These are phyloP conservation scores for Auriscalpium orientale DNA, from an alignment of 768 basidiomycete species.

Conservation along the genomic window DNA sequence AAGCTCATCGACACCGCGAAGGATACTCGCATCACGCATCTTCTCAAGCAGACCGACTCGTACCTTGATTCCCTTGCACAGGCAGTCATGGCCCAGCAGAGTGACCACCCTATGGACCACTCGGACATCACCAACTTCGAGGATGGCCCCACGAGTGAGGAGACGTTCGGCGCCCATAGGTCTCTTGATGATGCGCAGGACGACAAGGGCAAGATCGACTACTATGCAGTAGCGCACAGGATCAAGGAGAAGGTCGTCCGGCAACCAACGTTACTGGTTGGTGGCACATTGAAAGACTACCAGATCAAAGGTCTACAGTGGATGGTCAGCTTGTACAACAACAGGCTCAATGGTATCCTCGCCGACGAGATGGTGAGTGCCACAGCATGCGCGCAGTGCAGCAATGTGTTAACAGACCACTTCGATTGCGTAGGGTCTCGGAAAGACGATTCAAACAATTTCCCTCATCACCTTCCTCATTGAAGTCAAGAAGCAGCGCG, in stretches of 20 bases:
- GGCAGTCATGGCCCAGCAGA: slow-evolving; percentile 90
- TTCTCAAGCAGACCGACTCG: slow-evolving; percentile 86
- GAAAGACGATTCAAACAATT: slow-evolving; percentile 92
- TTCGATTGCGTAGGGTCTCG: slow-evolving; percentile 60
- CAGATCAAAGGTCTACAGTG: slow-evolving; percentile 93
- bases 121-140: slow-evolving; percentile 39
- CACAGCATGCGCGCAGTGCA: slow-evolving; percentile 5
- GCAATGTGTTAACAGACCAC: background rate
- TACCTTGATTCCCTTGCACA: slow-evolving; percentile 95
- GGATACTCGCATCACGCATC: slow-evolving; percentile 96
- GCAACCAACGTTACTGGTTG: slow-evolving; percentile 70
- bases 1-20: slow-evolving; percentile 98
- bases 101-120: slow-evolving; percentile 38
- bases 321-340: slow-evolving; percentile 98
- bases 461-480: slow-evolving; percentile 94
- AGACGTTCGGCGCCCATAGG: slow-evolving; percentile 83
- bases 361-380: slow-evolving; percentile 83
- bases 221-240: slow-evolving; percentile 92
- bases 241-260: slow-evolving; percentile 77
- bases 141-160: slow-evolving; percentile 74
- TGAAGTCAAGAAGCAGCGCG: slow-evolving; percentile 82
- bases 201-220: slow-evolving; percentile 77
- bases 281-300: slow-evolving; percentile 91
- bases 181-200: slow-evolving; percentile 51
- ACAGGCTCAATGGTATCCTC: slow-evolving; percentile 88